Percentiles rank a stretch among this genome's conserved stretches.
Evolutionary conservation across 2,329 filamentous ascomycete species (phyloP).

Genomic region (Chrysoporthe puriensis): DNA sequence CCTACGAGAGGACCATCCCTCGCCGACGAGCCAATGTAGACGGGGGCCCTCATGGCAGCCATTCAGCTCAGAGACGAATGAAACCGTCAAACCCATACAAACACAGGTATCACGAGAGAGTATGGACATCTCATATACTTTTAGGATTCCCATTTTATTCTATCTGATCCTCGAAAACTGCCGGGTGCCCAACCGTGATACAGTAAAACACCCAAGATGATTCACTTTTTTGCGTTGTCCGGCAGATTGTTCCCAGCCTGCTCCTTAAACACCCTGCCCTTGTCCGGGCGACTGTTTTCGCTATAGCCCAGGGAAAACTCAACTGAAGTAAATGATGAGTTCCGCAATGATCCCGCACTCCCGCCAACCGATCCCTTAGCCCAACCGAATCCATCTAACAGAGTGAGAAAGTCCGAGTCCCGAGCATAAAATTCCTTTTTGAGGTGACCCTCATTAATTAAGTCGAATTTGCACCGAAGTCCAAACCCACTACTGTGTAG

Average conservation of each 20-base stretch:
- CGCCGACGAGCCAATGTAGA: no score
- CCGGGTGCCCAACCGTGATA: neutral
- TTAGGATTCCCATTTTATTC: neutral
- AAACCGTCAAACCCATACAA: neutral
- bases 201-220: neutral
- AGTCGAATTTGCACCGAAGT: slow-evolving; percentile 17
- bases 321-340: slow-evolving; percentile 1
- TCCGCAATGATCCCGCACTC: slow-evolving; percentile 2
- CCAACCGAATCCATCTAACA: slow-evolving; percentile 22
- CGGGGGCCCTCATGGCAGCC: no score
- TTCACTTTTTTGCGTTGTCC: neutral
- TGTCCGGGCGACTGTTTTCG: slow-evolving; percentile 4
- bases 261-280: slow-evolving; percentile 24
- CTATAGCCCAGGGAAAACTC: slow-evolving; percentile 2
- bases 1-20: no score
- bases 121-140: neutral
- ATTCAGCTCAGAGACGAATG: no score
- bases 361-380: slow-evolving; percentile 10
- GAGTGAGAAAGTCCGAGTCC: slow-evolving; percentile 17
- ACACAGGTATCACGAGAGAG: neutral
- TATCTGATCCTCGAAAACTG: neutral
- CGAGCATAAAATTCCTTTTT: neutral
- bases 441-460: slow-evolving; percentile 12
- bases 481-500: neutral
- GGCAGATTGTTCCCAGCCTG: slow-evolving; percentile 4